A percentile compares a stretch with the other conserved stretches of the same genome.
Conservation (phyloP, 2,329 filamentous ascomycete genomes). For the Fusarium beomiforme region DNA sequence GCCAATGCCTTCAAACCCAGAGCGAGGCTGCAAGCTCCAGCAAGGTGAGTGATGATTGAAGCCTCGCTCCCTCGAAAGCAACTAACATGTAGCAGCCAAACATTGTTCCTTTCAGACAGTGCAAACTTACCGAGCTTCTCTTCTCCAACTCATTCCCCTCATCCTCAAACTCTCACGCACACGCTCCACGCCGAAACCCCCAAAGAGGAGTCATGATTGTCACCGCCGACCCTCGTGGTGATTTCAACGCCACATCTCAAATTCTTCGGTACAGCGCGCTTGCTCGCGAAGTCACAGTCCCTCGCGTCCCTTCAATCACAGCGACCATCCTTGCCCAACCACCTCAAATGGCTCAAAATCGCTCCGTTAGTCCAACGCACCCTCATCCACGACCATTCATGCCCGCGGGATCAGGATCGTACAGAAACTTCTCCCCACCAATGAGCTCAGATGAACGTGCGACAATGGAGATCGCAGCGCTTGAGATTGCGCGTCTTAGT, state of each 20-base stretch:
- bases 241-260: conserved; percentile 96
- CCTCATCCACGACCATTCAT: conserved; percentile 54
- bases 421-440: conserved; percentile 53
- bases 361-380: conserved; percentile 46
- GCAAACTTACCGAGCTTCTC: conserved; percentile 84
- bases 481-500: conserved; percentile 81
- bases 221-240: conserved; percentile 89
- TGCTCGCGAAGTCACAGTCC: conserved; percentile 91
- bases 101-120: conserved; percentile 82
- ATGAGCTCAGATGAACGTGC: conserved; percentile 63
- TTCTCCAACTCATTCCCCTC: conserved; percentile 91
- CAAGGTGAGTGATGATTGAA: conserved; percentile 64
- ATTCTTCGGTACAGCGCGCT: conserved; percentile 95
- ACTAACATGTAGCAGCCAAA: conserved; percentile 63
- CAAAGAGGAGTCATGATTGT: conserved; percentile 97
- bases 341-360: conserved; percentile 38
- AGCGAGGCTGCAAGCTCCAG: conserved; percentile 78
- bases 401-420: conserved; percentile 48
- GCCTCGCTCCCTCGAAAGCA: not conserved
- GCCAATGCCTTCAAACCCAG: conserved; percentile 96
- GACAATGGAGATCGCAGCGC: conserved; percentile 83
- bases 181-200: conserved; percentile 66
- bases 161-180: conserved; percentile 51
- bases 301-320: conserved; percentile 84
- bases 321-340: conserved; percentile 68